Evolutionary conservation across 75 land plant genomes (phyloP), one percentile per base, ranked within the genome.

Genomic region (Pinus albicaulis): DNA sequence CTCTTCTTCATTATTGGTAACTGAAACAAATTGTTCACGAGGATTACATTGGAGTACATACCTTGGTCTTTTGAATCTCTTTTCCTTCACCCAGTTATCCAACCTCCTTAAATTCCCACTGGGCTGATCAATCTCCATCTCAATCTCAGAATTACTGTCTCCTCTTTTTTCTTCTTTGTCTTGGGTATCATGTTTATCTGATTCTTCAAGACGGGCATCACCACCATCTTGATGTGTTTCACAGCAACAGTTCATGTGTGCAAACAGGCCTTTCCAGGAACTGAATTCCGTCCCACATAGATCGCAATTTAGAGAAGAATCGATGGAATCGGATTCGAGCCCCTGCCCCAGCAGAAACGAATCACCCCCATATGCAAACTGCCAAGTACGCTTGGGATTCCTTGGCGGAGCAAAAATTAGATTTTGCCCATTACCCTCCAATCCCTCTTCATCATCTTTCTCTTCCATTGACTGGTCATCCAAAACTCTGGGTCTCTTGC

Each of bases 231-330:
- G 53, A 48, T 48, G 53, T 1, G 78, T 7, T 80, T 72, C 77
- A 57, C 86, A 13, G 58, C 83, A 86, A 71, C 87, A 85, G 64
- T 81, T 74, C 86, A 83, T 85, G 78, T 85, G 87, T 2, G 78
- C 86, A 61, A 85, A 79, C 62, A 85, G 38, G 7, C 82, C 81
- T 57, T 85, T 85, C 87, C 85, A 83, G 5, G 86, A 85, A 16
- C 57, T 31, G 53, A 85, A 85, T 5, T 79, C 82, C 56, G 83
- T 85, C 1, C 85, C 87, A 57, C 92, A 89, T 74, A 80, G 85
- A 13, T 76, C 76, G 61, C 92, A 89, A 41, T 41, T 44, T 41
- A 41, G 44, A 28, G 71, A 68, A 68, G 19, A 36, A 3, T 68
- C 76, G 74, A 6, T 78, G 12, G 59, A 17, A 61, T 20, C 17